These are phyloP conservation scores for Ophiostoma novo-ulmi DNA, from an alignment of 2,329 filamentous ascomycete species.

Conservation along the genomic window DNA sequence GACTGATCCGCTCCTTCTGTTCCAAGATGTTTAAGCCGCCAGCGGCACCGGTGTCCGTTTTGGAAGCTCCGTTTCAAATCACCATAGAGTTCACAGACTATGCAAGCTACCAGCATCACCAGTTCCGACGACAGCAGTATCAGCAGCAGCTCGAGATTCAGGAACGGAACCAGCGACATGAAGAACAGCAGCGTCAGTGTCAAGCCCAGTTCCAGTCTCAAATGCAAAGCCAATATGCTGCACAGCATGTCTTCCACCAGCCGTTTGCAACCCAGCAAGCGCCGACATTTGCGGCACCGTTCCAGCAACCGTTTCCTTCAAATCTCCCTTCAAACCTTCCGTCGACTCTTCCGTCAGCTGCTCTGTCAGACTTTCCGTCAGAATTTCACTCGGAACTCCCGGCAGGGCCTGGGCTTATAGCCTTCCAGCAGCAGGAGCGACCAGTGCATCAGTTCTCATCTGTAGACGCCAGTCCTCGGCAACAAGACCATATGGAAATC, in stretches of 20 bases:
- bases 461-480: background rate
- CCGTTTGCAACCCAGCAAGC: background rate
- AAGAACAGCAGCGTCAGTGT: conserved; percentile 24
- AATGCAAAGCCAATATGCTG: conserved; percentile 19
- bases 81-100: conserved; percentile 34
- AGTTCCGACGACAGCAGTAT: conserved; percentile 22
- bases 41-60: conserved; percentile 43
- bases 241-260: background rate
- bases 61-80: conserved; percentile 41
- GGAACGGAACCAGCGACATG: conserved; percentile 19
- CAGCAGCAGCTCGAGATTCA: conserved; percentile 11
- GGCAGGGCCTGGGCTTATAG: background rate
- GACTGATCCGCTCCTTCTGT: background rate
- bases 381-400: background rate
- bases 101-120: conserved; percentile 27
- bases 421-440: background rate
- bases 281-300: background rate
- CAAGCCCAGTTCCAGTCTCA: conserved; percentile 23
- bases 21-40: conserved; percentile 53
- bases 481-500: background rate
- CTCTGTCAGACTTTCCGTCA: no score
- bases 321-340: background rate
- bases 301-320: background rate
- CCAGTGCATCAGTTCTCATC: background rate
- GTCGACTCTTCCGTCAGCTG: background rate